These are phyloP conservation scores for Apodospora peruviana DNA, from an alignment of 495 filamentous ascomycete species.

Conservation along the genomic window DNA sequence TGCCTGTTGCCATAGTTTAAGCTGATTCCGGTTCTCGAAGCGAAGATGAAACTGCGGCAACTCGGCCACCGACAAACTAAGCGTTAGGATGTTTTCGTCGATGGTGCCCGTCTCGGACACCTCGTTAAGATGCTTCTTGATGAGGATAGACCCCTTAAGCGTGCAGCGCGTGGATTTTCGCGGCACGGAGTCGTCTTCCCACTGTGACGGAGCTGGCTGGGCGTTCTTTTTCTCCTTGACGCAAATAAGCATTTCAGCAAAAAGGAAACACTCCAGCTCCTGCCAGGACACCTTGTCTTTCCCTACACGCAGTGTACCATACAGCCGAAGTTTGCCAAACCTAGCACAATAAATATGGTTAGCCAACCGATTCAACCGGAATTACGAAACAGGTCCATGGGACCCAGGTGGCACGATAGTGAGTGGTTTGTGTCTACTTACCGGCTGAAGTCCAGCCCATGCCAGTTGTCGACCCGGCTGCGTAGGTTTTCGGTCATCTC, in stretches of 20 bases:
- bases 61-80: slow-evolving; percentile 88
- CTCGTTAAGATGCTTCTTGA: slow-evolving; percentile 95
- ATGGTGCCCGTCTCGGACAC: slow-evolving; percentile 60
- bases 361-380: slow-evolving; percentile 4
- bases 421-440: slow-evolving; percentile 37
- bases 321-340: slow-evolving; percentile 89
- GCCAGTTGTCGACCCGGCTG: slow-evolving; percentile 92
- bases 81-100: slow-evolving; percentile 80
- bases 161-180: slow-evolving; percentile 72
- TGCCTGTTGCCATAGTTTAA: slow-evolving; percentile 88
- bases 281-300: slow-evolving; percentile 98
- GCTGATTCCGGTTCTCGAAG: slow-evolving; percentile 77
- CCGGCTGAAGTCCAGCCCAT: slow-evolving; percentile 92
- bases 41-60: slow-evolving; percentile 95
- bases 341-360: slow-evolving; percentile 36
- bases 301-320: slow-evolving; percentile 87
- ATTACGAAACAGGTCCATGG: slow-evolving; percentile 1
- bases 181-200: slow-evolving; percentile 57
- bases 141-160: slow-evolving; percentile 94
- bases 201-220: slow-evolving; percentile 43
- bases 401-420: background rate
- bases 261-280: slow-evolving; percentile 95
- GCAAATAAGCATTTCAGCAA: slow-evolving; percentile 98
- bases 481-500: slow-evolving; percentile 84
- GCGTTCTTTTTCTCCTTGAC: slow-evolving; percentile 89